Evolutionary conservation across 2,329 filamentous ascomycete genomes (phyloP).

Genomic region (Ophiostoma ips): DNA sequence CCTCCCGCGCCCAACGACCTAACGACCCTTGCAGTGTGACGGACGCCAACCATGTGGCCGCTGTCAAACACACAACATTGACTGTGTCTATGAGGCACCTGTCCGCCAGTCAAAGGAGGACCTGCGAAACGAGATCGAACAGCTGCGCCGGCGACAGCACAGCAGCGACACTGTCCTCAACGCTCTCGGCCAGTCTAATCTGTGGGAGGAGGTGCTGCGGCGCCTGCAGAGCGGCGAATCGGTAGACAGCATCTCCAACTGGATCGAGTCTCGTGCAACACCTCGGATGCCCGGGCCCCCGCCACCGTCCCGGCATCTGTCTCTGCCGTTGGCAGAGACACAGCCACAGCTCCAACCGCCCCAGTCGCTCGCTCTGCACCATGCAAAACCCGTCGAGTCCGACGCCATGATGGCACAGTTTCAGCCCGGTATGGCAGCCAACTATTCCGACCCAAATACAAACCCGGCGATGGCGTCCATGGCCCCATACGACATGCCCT

Average conservation of each 20-base stretch:
- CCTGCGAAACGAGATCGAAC: constrained; percentile 45
- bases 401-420: constrained; percentile 17
- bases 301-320: background rate
- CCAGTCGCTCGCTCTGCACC: constrained; percentile 18
- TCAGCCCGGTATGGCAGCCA: constrained; percentile 11
- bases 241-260: constrained; percentile 42
- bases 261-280: constrained; percentile 26
- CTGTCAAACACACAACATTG: constrained; percentile 38
- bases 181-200: constrained; percentile 35
- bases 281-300: constrained; percentile 13
- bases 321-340: no score
- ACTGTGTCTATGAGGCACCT: constrained; percentile 48
- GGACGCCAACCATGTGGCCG: constrained; percentile 41
- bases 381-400: background rate
- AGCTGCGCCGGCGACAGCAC: constrained; percentile 38
- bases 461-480: constrained; percentile 16
- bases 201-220: constrained; percentile 40
- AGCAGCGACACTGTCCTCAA: constrained; percentile 41
- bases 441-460: constrained; percentile 18
- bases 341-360: constrained; percentile 1
- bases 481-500: constrained; percentile 18
- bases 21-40: constrained; percentile 35
- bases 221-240: constrained; percentile 39
- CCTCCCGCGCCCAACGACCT: no score
- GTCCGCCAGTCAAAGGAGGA: constrained; percentile 51